A percentile compares a stretch with the other conserved stretches of the same genome.
Conservation (phyloP, 176 grass and related monocot genomes). For the Panicum miliaceum region DNA sequence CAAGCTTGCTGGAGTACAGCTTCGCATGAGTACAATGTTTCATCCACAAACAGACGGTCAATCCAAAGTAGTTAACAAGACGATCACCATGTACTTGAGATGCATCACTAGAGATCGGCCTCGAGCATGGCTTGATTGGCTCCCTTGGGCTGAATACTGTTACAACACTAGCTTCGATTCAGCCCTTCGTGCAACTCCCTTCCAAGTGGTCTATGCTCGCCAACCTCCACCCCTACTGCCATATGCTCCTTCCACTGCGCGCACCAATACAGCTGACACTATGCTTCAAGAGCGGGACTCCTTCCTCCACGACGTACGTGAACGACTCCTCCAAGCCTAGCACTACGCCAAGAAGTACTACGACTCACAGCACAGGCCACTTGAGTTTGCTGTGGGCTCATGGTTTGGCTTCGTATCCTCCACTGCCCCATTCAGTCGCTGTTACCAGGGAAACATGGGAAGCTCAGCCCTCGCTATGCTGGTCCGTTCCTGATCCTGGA, state of each 20-base stretch:
- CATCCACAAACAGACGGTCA: background rate
- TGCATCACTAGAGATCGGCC: background rate
- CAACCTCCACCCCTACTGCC: too few relatives aligned
- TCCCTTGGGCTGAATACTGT: background rate
- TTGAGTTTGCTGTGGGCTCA: too few relatives aligned
- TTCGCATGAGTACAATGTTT: background rate
- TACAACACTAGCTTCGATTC: background rate
- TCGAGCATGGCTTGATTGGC: background rate
- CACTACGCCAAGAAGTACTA: background rate
- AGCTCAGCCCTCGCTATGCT: background rate
- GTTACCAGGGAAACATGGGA: background rate
- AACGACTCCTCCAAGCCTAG: background rate
- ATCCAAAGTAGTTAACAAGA: background rate
- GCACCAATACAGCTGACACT: too few relatives aligned
- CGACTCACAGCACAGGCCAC: background rate
- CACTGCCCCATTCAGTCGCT: background rate
- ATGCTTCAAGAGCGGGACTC: background rate
- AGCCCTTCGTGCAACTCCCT: too few relatives aligned
- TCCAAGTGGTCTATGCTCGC: too few relatives aligned
- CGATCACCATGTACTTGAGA: too few relatives aligned
- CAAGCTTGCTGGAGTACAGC: background rate
- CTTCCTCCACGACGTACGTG: background rate
- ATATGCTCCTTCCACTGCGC: too few relatives aligned
- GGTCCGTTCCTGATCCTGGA: background rate
- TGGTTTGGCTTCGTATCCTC: background rate